Conservation (phyloP, 2,329 filamentous ascomycete genomes). For the Phoma herbarum region DNA sequence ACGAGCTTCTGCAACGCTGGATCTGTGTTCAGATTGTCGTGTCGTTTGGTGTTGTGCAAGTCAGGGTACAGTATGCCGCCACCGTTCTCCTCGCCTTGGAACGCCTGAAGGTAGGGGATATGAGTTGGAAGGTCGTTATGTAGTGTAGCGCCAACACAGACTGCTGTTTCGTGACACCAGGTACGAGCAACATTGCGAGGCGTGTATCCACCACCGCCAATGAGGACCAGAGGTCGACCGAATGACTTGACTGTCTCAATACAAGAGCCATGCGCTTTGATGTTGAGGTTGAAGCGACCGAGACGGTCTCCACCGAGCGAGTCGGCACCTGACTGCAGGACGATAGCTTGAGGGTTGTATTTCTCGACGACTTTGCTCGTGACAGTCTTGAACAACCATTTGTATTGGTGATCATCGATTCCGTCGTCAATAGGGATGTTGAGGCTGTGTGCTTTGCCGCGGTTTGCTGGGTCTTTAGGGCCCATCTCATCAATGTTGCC, state of each 20-base stretch:
- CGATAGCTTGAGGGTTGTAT: conserved; percentile 90
- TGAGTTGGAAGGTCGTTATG: conserved; percentile 77
- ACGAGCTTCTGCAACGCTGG: conserved; percentile 80
- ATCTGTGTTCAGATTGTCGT: conserved; percentile 80
- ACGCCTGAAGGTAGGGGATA: conserved; percentile 87
- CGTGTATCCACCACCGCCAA: conserved; percentile 96
- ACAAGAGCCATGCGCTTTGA: conserved; percentile 91
- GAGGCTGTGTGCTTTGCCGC: conserved; percentile 86
- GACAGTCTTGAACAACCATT: conserved; percentile 81
- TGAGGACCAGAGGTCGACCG: conserved; percentile 82
- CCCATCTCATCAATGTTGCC: conserved; percentile 88
- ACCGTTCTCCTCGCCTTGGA: conserved; percentile 77
- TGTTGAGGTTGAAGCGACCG: conserved; percentile 95
- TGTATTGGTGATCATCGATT: conserved; percentile 90
- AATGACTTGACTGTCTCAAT: conserved; percentile 87
- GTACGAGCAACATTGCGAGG: conserved; percentile 94
- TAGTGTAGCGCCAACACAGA: conserved; percentile 80
- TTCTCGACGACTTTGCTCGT: conserved; percentile 79
- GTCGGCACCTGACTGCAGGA: conserved; percentile 94
- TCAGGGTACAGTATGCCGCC: conserved; percentile 80
- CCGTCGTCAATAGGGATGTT: conserved; percentile 92
- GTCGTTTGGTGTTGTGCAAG: conserved; percentile 76
- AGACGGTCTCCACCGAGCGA: conserved; percentile 92
- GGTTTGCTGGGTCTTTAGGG: conserved; percentile 81
- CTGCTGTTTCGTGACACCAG: conserved; percentile 95